A percentile compares a stretch with the other conserved stretches of the same genome.
These are phyloP conservation scores for Ascochyta pisi DNA, from an alignment of 2,329 filamentous ascomycete species.

Conservation along the genomic window DNA sequence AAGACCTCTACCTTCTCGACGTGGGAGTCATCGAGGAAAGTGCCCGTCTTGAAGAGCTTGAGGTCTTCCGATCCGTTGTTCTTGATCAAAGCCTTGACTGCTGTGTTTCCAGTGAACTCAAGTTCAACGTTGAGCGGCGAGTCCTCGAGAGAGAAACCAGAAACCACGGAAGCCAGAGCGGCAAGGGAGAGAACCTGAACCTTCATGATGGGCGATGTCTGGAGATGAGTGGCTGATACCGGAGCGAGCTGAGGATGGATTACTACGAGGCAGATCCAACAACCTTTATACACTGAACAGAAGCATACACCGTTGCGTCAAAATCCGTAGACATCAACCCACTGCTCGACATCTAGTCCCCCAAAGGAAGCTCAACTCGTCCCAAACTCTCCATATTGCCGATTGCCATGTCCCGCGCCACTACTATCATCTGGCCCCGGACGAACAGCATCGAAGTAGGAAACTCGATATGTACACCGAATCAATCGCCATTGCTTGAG, in stretches of 20 bases:
- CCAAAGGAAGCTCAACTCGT: constrained; percentile 13
- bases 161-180: constrained; percentile 23
- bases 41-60: constrained; percentile 60
- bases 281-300: neutral
- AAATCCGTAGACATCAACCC: neutral
- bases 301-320: neutral
- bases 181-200: constrained; percentile 21
- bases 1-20: constrained; percentile 62
- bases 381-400: constrained; percentile 9
- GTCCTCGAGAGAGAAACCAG: constrained; percentile 36
- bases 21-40: constrained; percentile 57
- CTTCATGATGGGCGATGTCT: constrained; percentile 24
- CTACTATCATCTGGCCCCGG: constrained; percentile 12
- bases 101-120: constrained; percentile 58
- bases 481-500: neutral
- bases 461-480: constrained; percentile 6
- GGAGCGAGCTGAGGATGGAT: constrained; percentile 7
- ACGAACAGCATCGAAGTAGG: constrained; percentile 20
- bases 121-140: constrained; percentile 48
- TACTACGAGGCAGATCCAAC: neutral
- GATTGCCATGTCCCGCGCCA: constrained; percentile 4
- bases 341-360: constrained; percentile 9
- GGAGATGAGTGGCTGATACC: neutral
- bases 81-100: constrained; percentile 59
- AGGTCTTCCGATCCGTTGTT: constrained; percentile 58